Evolutionary conservation across 179 eudicot genomes (phyloP), one percentile per base, ranked within the genome.

Genomic region (Carnegiea gigantea): DNA sequence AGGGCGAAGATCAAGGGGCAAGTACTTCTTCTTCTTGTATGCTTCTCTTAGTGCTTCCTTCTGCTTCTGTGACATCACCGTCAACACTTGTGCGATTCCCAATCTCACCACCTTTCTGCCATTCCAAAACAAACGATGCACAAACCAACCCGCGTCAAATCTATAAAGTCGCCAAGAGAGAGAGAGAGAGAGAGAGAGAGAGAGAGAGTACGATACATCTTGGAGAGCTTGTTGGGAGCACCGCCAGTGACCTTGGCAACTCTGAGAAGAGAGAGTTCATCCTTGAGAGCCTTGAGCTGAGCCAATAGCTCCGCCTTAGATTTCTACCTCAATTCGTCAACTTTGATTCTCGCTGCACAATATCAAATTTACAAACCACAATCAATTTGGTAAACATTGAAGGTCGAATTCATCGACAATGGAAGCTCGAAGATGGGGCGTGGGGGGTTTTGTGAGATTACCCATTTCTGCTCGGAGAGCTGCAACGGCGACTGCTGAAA

Each of bases 191-290:
- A 85, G 11, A 36, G 70, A 62, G 57, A 49, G 53, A 21, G 28
- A 12, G 26, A 28, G 40, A 73, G 24, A 3, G 76, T 6, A 0
- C 46, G 38, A 40, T 87, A 87, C 88, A 89, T 89, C 82, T 89
- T 89, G 79, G 91, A 85, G 28, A 89, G 89, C 81, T 89, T 89
- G 88, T 89, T 89, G 24, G 91, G 88, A 28, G 89, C 91, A 33
- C 89, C 89, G 26, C 89, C 91, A 33, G 91, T 89, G 64, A 89
- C 91, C 78, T 89, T 89, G 46, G 88, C 89, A 33, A 87, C 91
- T 18, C 90, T 83, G 15, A 89, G 90, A 11, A 89, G 89, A 18
- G 92, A 78, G 59, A 89, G 87, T 77, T 89, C 92, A 62, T 86
- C 87, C 76, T 89, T 89, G 10, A 89, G 86, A 74, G 85, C 92